Base-by-base conservation (phyloP, 805 yeast species). In the Pichia eremophila region DNA sequence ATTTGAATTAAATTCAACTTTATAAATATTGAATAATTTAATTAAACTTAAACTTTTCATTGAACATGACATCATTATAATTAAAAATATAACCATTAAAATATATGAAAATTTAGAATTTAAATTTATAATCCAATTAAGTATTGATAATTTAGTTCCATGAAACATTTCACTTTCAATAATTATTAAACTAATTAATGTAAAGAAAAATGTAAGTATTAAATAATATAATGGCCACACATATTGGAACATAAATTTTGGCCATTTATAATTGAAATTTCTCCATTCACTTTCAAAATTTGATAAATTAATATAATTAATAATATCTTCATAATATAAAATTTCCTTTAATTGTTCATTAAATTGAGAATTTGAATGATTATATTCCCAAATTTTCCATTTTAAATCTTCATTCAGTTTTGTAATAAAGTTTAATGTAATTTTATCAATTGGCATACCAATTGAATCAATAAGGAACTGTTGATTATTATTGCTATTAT, bases 151-250 rank as follows among this genome's bases (percentile, higher is more conserved):
- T 44, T 59, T 67, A 1, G 90, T 78, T 4, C 87, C 84, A 60
- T 85, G 90, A 46, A 83, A 71, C 35, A 83, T 66, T 58, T 87
- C 95, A 18, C 90, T 81, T 65, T 84, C 80, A n/a, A 83, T 71
- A 4, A 87, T 66, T 2, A 78, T 58, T 8, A 78, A 60, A 0
- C 90, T 77, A 7, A 76, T 55, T 0, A 57, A 39, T 12, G 69
- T 69, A 18, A 82, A 57, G 0, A 71, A 14, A 0, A 73, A 46
- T 0, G 86, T 72, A 18, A 66, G 51, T 0, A 71, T 19, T n/a
- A 78, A 65, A 40, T 73, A 71, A 1, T 68, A 39, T 8, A 62
- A 42, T 0, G 90, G 89, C 8, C 69, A 34, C 19, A 41, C 12
- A 36, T 48, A 48, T 22, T 17, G 11, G 25, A 41, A 42, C 5